phyloP scores from a whole-genome alignment of 1,284 basidiomycete species.

The Rhodotorula sp. region DNA sequence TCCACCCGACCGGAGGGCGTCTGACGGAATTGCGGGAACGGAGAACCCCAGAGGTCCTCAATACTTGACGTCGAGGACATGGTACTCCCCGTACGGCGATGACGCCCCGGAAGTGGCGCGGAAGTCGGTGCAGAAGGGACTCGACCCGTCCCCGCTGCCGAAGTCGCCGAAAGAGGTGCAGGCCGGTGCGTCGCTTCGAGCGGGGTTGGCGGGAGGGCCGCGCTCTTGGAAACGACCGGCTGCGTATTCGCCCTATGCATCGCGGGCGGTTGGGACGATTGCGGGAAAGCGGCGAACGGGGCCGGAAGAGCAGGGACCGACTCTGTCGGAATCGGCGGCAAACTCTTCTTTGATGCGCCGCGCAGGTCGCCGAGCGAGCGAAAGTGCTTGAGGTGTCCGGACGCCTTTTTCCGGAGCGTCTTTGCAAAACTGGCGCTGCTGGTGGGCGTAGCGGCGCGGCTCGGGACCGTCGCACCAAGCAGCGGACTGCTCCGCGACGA shows the following conservation, averaged over 20 bases:
- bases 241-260: slow-evolving; percentile 36
- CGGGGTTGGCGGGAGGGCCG: background rate
- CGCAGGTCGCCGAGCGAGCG: slow-evolving; percentile 42
- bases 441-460: background rate
- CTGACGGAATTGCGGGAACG: slow-evolving; percentile 34
- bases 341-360: background rate
- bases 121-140: background rate
- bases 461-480: too few relatives aligned
- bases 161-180: background rate
- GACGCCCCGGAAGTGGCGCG: background rate
- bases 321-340: slow-evolving; percentile 4
- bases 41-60: slow-evolving; percentile 32
- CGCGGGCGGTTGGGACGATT: slow-evolving; percentile 1
- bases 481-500: too few relatives aligned
- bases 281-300: background rate
- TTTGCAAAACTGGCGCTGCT: background rate
- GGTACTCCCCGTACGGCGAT: slow-evolving; percentile 16
- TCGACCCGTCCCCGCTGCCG: background rate
- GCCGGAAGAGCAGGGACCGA: slow-evolving; percentile 7
- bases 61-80: slow-evolving; percentile 23
- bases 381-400: slow-evolving; percentile 36
- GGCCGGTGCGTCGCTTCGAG: background rate
- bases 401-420: slow-evolving; percentile 19
- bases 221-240: slow-evolving; percentile 8
- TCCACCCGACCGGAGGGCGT: slow-evolving; percentile 37